Conservation (phyloP, 768 basidiomycete genomes). For the Rhodotorula paludigena region DNA sequence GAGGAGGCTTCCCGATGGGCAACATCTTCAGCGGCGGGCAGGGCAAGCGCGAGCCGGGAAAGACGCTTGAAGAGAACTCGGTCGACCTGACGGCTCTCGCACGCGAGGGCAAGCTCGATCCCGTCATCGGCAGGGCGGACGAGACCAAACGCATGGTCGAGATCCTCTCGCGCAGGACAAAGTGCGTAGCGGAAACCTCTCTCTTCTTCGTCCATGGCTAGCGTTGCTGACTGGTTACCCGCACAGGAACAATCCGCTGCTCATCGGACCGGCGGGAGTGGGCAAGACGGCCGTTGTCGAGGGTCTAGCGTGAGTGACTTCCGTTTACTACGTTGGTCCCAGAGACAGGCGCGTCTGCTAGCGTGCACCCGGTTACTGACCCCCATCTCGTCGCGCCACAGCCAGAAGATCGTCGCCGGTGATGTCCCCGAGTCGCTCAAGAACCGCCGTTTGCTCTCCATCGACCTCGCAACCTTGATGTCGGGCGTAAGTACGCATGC, state of each 20-base stretch:
- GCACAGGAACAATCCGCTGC: slow-evolving; percentile 83
- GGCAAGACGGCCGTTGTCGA: slow-evolving; percentile 74
- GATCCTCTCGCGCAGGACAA: slow-evolving; percentile 53
- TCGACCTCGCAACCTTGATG: slow-evolving; percentile 29
- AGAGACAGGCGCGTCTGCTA: too few relatives aligned
- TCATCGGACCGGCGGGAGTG: slow-evolving; percentile 71
- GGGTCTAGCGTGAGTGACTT: slow-evolving; percentile 60
- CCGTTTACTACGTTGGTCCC: too few relatives aligned
- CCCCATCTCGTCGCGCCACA: too few relatives aligned
- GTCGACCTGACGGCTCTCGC: slow-evolving; percentile 49
- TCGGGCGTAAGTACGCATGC: not conserved
- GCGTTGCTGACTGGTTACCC: not conserved
- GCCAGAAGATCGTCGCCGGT: slow-evolving; percentile 81
- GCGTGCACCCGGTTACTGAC: too few relatives aligned
- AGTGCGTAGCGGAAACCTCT: not conserved
- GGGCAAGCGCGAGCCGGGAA: slow-evolving; percentile 30
- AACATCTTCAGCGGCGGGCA: slow-evolving; percentile 37
- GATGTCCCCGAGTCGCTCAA: slow-evolving; percentile 77
- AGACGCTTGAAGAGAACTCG: slow-evolving; percentile 17
- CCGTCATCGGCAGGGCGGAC: slow-evolving; percentile 31
- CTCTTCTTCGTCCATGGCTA: not conserved
- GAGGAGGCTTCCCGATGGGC: slow-evolving; percentile 34
- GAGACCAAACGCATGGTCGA: slow-evolving; percentile 36
- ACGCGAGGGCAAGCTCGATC: slow-evolving; percentile 41
- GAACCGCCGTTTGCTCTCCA: slow-evolving; percentile 38